A percentile compares a stretch with the other conserved stretches of the same genome.
These are phyloP conservation scores for Colletotrichum sp. DNA, from an alignment of 2,329 filamentous ascomycete genomes.

Conservation along the genomic window DNA sequence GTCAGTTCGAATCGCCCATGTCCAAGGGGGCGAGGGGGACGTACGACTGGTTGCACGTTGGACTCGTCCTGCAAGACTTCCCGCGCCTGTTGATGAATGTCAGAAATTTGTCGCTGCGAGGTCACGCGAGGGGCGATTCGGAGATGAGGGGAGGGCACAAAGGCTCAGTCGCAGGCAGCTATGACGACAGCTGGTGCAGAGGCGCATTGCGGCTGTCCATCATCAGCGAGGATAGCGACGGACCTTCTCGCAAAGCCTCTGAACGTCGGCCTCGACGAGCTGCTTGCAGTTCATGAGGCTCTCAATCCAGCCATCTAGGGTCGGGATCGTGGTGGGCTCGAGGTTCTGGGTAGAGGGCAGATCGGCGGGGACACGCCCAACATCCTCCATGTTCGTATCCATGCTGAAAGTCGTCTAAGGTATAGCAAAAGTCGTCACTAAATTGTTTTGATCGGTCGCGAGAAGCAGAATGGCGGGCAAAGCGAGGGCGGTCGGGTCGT, in stretches of 20 bases:
- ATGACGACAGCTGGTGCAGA: background rate
- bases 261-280: slow-evolving; percentile 91
- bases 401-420: slow-evolving; percentile 49
- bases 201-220: background rate
- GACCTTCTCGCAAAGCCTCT: slow-evolving; percentile 97
- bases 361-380: slow-evolving; percentile 82
- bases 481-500: slow-evolving; percentile 14
- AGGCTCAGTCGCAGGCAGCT: background rate
- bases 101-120: slow-evolving; percentile 30
- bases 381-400: slow-evolving; percentile 99
- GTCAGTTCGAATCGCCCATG: slow-evolving; percentile 30
- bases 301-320: slow-evolving; percentile 98
- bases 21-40: slow-evolving; percentile 32
- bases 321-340: slow-evolving; percentile 89
- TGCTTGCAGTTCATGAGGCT: slow-evolving; percentile 99
- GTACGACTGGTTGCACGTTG: slow-evolving; percentile 97
- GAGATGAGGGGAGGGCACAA: slow-evolving; percentile 16
- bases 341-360: slow-evolving; percentile 69
- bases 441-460: slow-evolving; percentile 11
- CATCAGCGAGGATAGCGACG: slow-evolving; percentile 28
- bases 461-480: slow-evolving; percentile 14
- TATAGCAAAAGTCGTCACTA: background rate
- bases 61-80: slow-evolving; percentile 98
- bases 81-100: slow-evolving; percentile 68
- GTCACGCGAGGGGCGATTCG: slow-evolving; percentile 34